A percentile compares a stretch with the other conserved stretches of the same genome.
These are phyloP conservation scores for Phycomyces blakesleeanus DNA, from an alignment of 192 early-diverging fungal genomes.

Conservation along the genomic window DNA sequence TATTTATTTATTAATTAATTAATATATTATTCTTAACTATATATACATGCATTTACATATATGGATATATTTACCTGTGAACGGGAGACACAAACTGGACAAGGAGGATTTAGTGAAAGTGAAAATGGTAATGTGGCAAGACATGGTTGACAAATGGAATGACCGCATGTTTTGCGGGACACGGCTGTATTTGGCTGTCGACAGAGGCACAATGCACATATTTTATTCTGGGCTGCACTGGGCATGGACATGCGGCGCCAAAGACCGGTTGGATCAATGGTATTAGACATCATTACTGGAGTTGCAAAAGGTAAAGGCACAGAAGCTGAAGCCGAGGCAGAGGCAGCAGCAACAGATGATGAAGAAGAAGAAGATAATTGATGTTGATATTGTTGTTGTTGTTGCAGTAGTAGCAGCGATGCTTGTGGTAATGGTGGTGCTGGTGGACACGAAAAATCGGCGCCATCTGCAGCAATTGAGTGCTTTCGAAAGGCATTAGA, in stretches of 20 bases:
- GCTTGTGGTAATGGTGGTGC: too few relatives aligned
- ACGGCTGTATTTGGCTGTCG: not conserved
- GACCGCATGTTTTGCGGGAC: not conserved
- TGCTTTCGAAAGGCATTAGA: conserved; percentile 1
- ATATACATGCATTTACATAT: too few relatives aligned
- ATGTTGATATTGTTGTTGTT: not conserved
- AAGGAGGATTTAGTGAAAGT: conserved; percentile 1
- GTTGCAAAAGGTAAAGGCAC: not conserved
- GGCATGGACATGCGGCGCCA: conserved; percentile 10
- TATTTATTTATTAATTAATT: too few relatives aligned
- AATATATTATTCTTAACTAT: too few relatives aligned
- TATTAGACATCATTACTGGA: not conserved
- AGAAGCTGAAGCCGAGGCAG: too few relatives aligned
- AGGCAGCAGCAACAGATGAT: too few relatives aligned
- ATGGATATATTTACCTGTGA: conserved; percentile 1
- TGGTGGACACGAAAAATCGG: not conserved
- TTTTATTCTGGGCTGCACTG: not conserved
- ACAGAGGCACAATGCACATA: not conserved
- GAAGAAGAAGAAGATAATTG: too few relatives aligned
- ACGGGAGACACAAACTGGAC: conserved; percentile 4
- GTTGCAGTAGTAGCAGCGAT: not conserved
- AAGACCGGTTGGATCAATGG: not conserved
- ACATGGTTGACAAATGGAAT: conserved; percentile 6
- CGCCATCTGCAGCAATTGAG: not conserved
- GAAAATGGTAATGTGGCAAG: not conserved